Evolutionary conservation across 2,329 filamentous ascomycete species (phyloP), one percentile per base, ranked within the genome.

Genomic region (Penicillium sp.): DNA sequence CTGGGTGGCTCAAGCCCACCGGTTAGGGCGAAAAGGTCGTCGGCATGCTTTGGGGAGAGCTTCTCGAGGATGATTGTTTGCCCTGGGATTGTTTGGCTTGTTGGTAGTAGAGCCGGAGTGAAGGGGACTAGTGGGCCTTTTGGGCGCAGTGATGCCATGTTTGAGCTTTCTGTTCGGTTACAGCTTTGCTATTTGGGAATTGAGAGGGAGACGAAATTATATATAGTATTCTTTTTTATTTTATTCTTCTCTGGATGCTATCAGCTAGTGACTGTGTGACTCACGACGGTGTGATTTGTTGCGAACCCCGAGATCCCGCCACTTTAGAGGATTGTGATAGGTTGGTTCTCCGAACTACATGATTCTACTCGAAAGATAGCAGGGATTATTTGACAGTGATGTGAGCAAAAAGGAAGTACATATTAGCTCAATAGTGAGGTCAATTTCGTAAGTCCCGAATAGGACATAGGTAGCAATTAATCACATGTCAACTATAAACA

Each of bases 21-120:
- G 23, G 74, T 53, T 2, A 65, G 48, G 10, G 57, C 53, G 50
- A 67, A 76, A 10, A 77, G 68, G 9, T 69, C 66, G 12, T 62
- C 56, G n/a, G 71, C 68, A 52, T 77, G 72, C 1, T 58, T 49
- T 29, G 57, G 58, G 2, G 38, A 37, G 8, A 75, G 64, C 21
- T 68, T 71, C 41, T 70, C 64, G 1, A 75, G 62, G 4, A 53
- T 55, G 19, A 75, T 62, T 0, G 68, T 68, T 46, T 64, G 66
- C n/a, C 71, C 72, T 21, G 48, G 21, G 37, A 53, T 54, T 21
- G 43, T 52, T 53, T 50, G 49, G 46, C 13, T 31, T 10, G 50
- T 63, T 38, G 49, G 61, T 43, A 46, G 55, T 42, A 45, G 45
- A 53, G 46, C 58, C 15, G 35, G 60, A 51, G 51, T 10, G 46